phyloP scores from a whole-genome alignment of 2,329 filamentous ascomycete genomes.

The Penicillium sp. region DNA sequence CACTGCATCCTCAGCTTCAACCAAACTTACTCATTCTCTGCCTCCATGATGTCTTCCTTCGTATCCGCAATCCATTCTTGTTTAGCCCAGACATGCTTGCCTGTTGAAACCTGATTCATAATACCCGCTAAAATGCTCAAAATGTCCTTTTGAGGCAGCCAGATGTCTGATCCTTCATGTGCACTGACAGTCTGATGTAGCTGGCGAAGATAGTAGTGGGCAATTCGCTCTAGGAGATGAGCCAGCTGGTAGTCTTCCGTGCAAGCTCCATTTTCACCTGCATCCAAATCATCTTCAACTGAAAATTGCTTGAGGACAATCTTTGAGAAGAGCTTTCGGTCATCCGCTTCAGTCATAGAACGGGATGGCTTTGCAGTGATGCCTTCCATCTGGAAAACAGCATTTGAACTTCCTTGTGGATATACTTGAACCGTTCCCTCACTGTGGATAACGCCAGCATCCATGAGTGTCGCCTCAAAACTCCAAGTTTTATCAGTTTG shows the following conservation, averaged over 20 bases:
- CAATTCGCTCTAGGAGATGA: not conserved
- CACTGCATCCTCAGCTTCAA: not conserved
- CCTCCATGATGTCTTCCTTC: not conserved
- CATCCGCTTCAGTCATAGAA: not conserved
- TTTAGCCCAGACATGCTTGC: not conserved
- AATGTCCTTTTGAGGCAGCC: not conserved
- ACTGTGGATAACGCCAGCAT: not conserved
- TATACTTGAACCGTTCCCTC: not conserved
- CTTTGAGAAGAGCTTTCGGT: not conserved
- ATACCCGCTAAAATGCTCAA: not conserved
- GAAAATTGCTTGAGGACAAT: not conserved
- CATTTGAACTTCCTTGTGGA: not conserved
- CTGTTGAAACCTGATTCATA: not conserved
- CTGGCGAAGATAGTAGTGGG: not conserved
- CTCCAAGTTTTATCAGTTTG: not conserved
- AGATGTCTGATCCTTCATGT: not conserved
- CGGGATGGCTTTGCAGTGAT: not conserved
- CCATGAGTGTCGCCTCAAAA: not conserved
- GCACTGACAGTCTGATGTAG: not conserved
- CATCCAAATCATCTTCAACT: not conserved
- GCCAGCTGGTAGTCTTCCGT: not conserved
- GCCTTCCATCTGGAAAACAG: not conserved
- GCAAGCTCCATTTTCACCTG: not conserved
- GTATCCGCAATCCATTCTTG: not conserved
- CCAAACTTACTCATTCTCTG: not conserved